phyloP scores from a whole-genome alignment of 208 protist species.

The Acanthamoeba healyi region DNA sequence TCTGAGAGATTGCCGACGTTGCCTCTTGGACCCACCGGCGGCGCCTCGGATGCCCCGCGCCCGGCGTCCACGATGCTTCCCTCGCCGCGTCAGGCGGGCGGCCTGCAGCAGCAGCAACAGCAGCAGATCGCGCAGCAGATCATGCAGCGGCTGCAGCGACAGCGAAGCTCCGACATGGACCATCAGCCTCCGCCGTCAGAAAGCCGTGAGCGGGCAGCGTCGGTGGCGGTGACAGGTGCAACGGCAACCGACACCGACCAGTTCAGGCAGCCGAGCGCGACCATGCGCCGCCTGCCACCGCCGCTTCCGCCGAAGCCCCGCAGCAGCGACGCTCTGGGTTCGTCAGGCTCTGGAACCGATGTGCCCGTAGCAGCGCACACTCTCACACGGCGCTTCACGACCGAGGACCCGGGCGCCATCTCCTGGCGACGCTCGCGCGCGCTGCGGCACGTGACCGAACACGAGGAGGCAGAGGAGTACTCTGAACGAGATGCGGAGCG shows the following conservation, averaged over 20 bases:
- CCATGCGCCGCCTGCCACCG: not conserved
- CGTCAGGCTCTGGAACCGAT: not conserved
- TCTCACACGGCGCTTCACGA: not conserved
- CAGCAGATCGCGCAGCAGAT: slow-evolving; percentile 30
- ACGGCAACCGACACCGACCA: not conserved
- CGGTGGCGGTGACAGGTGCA: not conserved
- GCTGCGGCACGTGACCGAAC: not conserved
- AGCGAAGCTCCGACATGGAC: not conserved
- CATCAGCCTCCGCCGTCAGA: not conserved
- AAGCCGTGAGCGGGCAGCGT: not conserved
- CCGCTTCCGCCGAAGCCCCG: not conserved
- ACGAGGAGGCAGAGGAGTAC: not conserved
- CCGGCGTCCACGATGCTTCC: not conserved
- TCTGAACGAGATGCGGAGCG: no score
- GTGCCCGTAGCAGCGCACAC: not conserved
- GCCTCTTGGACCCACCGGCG: not conserved
- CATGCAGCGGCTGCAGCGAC: slow-evolving; percentile 21
- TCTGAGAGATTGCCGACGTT: not conserved
- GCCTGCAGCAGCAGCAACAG: not conserved
- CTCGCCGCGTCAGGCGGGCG: not conserved
- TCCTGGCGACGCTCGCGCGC: not conserved
- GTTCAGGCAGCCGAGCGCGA: not conserved
- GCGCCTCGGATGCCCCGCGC: not conserved
- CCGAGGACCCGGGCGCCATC: not conserved
- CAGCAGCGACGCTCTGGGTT: not conserved